These are phyloP conservation scores for Penicillium diatomitis DNA, from an alignment of 495 filamentous ascomycete species.

Conservation along the genomic window DNA sequence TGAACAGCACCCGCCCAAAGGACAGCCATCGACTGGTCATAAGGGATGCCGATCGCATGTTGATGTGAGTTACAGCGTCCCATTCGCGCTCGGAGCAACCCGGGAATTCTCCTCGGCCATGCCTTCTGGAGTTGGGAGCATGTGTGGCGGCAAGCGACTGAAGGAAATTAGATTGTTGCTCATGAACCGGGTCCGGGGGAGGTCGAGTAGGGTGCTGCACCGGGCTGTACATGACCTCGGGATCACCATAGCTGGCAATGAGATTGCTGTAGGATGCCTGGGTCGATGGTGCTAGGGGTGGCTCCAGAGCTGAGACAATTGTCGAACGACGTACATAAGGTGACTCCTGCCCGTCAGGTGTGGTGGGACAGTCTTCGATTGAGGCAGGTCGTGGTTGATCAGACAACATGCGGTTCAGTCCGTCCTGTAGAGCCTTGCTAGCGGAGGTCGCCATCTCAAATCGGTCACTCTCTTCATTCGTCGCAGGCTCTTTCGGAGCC, in stretches of 20 bases:
- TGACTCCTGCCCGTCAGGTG: constrained; percentile 23
- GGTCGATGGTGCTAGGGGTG: constrained; percentile 30
- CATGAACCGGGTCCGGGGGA: constrained; percentile 5
- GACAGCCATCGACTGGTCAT: constrained; percentile 84
- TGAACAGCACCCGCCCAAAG: constrained; percentile 91
- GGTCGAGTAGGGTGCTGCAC: background rate
- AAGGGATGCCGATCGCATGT: constrained; percentile 71
- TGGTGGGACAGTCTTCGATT: constrained; percentile 14
- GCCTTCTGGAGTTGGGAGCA: constrained; percentile 22
- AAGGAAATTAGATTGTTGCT: constrained; percentile 24
- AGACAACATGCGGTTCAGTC: constrained; percentile 16
- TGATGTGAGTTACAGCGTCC: constrained; percentile 61
- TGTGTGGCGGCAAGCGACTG: constrained; percentile 21
- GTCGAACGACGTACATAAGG: constrained; percentile 31
- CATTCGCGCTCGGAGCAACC: constrained; percentile 47
- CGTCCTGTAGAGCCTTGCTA: constrained; percentile 34
- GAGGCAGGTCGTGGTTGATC: constrained; percentile 6
- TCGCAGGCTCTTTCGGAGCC: constrained; percentile 4
- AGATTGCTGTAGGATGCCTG: constrained; percentile 34
- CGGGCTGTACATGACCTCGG: constrained; percentile 3
- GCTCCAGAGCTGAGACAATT: constrained; percentile 33
- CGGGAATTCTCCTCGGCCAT: constrained; percentile 31
- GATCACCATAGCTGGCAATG: constrained; percentile 24
- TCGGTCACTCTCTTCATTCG: constrained; percentile 13
- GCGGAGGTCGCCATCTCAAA: constrained; percentile 34